Conservation (phyloP, 2,329 filamentous ascomycete genomes). For the Fusarium denticulatum region DNA sequence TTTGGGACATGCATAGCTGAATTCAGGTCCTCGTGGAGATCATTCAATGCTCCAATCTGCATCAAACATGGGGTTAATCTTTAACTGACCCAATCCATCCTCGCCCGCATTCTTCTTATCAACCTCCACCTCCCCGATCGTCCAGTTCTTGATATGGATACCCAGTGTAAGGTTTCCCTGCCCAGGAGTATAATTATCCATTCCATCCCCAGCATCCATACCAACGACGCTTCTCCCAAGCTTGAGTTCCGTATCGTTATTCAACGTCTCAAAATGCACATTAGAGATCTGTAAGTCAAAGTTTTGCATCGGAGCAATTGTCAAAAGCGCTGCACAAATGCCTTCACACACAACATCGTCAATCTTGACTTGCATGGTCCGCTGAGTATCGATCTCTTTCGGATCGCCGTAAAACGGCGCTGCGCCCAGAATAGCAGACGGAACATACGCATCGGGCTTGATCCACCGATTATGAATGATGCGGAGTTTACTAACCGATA, state of each 20-base stretch:
- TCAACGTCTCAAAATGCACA: not conserved
- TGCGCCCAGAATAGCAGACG: not conserved
- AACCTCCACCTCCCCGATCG: not conserved
- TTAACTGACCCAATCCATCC: not conserved
- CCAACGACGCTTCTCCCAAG: not conserved
- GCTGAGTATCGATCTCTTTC: not conserved
- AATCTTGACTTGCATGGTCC: not conserved
- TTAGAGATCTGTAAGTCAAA: not conserved
- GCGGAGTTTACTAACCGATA: not conserved
- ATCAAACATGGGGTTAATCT: not conserved
- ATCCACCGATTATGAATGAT: not conserved
- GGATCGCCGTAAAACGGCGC: not conserved
- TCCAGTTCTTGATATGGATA: not conserved
- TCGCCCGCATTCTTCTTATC: not conserved
- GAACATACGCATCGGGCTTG: not conserved
- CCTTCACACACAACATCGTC: not conserved
- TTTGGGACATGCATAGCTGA: too few relatives aligned
- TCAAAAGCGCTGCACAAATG: not conserved
- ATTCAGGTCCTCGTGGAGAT: too few relatives aligned
- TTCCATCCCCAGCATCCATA: not conserved
- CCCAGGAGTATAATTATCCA: not conserved
- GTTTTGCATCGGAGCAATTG: not conserved
- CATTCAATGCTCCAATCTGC: not conserved
- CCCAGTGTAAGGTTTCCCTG: not conserved
- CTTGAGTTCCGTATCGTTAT: not conserved